Evolutionary conservation across 2,329 filamentous ascomycete genomes (phyloP).

Genomic region (Hymenoscyphus fructigenus): DNA sequence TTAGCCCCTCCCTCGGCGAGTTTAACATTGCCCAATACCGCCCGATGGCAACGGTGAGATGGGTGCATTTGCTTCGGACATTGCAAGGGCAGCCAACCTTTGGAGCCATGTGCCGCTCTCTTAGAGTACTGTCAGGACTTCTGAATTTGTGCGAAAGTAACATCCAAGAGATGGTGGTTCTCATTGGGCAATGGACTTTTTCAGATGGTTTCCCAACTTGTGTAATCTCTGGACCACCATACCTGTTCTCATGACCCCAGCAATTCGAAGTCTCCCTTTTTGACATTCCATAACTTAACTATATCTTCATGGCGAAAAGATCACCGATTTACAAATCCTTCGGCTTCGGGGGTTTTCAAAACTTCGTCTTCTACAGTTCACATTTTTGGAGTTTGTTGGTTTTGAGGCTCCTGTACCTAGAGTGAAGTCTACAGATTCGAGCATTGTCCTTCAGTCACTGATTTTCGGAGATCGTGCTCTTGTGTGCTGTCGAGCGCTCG

Average conservation of each 20-base stretch:
- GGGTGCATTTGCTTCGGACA: not conserved
- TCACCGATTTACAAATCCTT: not conserved
- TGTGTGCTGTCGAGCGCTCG: not conserved
- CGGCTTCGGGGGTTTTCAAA: not conserved
- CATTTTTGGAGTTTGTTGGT: not conserved
- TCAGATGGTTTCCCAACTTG: not conserved
- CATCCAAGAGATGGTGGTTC: no score
- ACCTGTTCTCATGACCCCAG: not conserved
- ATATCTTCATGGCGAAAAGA: not conserved
- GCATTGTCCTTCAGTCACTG: not conserved
- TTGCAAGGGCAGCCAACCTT: not conserved
- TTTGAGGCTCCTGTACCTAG: not conserved
- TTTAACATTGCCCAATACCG: not conserved
- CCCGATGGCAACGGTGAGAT: not conserved
- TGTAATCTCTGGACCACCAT: not conserved
- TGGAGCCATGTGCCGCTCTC: not conserved
- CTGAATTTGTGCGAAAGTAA: no score
- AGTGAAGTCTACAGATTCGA: not conserved
- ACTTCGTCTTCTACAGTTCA: not conserved
- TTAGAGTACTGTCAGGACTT: not conserved
- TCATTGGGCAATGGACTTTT: not conserved
- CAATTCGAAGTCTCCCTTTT: not conserved
- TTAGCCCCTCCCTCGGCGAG: not conserved
- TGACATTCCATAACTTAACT: not conserved
- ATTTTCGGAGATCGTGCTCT: not conserved